phyloP scores from a whole-genome alignment of 2,329 filamentous ascomycete genomes.

The Fusarium hostae region DNA sequence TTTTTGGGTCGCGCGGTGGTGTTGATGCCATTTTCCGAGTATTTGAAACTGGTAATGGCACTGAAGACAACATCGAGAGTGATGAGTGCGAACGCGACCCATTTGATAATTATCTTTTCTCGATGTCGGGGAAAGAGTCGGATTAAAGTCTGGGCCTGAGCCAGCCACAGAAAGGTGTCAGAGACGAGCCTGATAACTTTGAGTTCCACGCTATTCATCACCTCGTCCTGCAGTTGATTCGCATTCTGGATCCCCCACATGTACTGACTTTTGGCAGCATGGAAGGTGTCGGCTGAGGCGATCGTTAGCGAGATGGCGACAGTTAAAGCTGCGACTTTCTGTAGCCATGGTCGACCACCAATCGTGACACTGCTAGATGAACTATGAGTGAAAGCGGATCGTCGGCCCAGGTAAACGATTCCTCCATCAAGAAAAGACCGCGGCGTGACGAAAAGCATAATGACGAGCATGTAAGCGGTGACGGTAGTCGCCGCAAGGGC shows the following conservation, averaged over 20 bases:
- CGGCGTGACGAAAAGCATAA: constrained; percentile 95
- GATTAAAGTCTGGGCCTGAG: constrained; percentile 96
- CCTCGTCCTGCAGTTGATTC: constrained; percentile 76
- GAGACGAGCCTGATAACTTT: constrained; percentile 93
- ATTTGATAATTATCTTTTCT: constrained; percentile 98
- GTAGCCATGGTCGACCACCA: constrained; percentile 91
- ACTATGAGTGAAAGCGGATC: constrained; percentile 87
- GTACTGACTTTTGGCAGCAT: constrained; percentile 86
- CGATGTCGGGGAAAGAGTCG: constrained; percentile 94
- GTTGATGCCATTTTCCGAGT: constrained; percentile 61
- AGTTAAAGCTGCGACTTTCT: constrained; percentile 80
- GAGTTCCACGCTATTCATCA: constrained; percentile 86
- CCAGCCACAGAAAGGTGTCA: constrained; percentile 96
- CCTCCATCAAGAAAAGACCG: constrained; percentile 91
- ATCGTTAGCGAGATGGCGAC: constrained; percentile 90
- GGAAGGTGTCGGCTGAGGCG: constrained; percentile 90
- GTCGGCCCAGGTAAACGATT: constrained; percentile 80
- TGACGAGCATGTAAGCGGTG: constrained; percentile 89
- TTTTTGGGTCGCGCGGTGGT: constrained; percentile 72
- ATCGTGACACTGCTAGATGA: constrained; percentile 84
- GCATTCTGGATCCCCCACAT: constrained; percentile 82
- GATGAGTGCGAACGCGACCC: constrained; percentile 95
- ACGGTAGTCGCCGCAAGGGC: constrained; percentile 92
- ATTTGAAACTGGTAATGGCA: constrained; percentile 86
- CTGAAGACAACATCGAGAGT: constrained; percentile 91